Conservation (phyloP, 2,329 filamentous ascomycete species). For the Beauveria pseudobassiana region DNA sequence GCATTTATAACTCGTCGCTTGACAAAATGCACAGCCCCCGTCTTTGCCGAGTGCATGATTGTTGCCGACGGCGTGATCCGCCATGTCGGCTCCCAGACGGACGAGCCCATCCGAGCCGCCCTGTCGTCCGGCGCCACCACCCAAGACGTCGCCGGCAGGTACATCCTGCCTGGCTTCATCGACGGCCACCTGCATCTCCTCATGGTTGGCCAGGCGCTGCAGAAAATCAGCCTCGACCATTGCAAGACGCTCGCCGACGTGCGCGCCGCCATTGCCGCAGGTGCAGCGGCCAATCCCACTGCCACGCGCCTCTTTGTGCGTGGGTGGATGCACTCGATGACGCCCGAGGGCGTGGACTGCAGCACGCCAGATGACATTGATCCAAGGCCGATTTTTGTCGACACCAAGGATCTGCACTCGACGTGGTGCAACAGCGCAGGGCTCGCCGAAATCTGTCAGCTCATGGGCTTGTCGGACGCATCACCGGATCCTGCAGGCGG, state of each 20-base stretch:
- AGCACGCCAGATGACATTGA: slow-evolving; percentile 43
- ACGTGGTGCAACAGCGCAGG: slow-evolving; percentile 49
- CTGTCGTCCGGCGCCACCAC: slow-evolving; percentile 17
- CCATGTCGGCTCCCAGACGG: slow-evolving; percentile 24
- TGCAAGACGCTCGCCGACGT: slow-evolving; percentile 45
- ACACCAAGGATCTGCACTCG: slow-evolving; percentile 49
- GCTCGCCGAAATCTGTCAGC: slow-evolving; percentile 32
- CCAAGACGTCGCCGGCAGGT: slow-evolving; percentile 25
- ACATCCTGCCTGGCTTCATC: slow-evolving; percentile 47
- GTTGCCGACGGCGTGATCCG: slow-evolving; percentile 27
- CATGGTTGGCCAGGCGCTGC: slow-evolving; percentile 44
- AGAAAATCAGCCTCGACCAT: slow-evolving; percentile 40
- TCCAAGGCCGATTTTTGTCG: slow-evolving; percentile 46
- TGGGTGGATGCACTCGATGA: slow-evolving; percentile 49
- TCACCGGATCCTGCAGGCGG: slow-evolving; percentile 43
- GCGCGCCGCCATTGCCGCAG: slow-evolving; percentile 34
- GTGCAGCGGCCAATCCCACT: slow-evolving; percentile 38
- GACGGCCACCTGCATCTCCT: slow-evolving; percentile 52
- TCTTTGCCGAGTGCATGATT: slow-evolving; percentile 26
- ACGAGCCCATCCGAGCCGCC: slow-evolving; percentile 19
- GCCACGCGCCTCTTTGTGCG: slow-evolving; percentile 43
- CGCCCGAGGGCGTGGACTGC: slow-evolving; percentile 36
- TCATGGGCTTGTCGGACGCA: slow-evolving; percentile 33
- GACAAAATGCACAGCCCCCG: slow-evolving; percentile 12
- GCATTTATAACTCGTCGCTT: slow-evolving; percentile 15